Base-by-base conservation (phyloP, 768 basidiomycete genomes). In the Phlebiopsis flavidoalba region DNA sequence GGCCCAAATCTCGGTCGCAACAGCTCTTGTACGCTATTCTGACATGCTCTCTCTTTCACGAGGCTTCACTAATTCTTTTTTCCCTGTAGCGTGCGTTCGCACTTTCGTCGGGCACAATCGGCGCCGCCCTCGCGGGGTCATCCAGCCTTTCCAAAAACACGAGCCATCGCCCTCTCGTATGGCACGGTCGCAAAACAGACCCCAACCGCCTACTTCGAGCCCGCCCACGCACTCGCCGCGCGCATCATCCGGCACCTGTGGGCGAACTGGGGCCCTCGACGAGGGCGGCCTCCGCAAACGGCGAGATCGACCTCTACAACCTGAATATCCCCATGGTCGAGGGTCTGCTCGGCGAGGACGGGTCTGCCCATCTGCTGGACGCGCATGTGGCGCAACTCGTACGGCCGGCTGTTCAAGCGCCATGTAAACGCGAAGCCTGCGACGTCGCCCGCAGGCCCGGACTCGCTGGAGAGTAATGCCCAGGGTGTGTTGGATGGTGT, bases 91-190 rank as follows among this genome's bases (percentile, higher is more conserved):
- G n/a, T 40, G 94, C 94, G 1, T 93, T 95, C 71, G 81, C 89
- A 2, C 80, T 98, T 47, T 94, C 93, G 1, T 95, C 92, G 31
- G 95, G 95, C 1, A 98, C 95, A 1, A 80, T 98, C 63, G 95
- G 95, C 43, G 95, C 94, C 2, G 90, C 95, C 15, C 77, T 98
- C 72, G n/a, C n/a, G n/a, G n/a, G n/a, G n/a, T 90, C 90, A 26
- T 87, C 88, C 21, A 83, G 84, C 22, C 79, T 94, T 48, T 86
- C 88, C 24, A 79, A 78, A n/a, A 60, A 79, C 77, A 31, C 88
- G 92, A 43, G 84, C 92, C 46, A 89, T 97, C 60, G 95, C 95
- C 1, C 69, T 98, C 40, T 95, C 93, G 0, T 96, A 97, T 70
- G 93, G 93, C 37, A 90, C 81, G 15, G 83, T 95, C 55, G 70